Evolutionary conservation across 2,329 filamentous ascomycete genomes (phyloP), one percentile per base, ranked within the genome.

Genomic region (Zymoseptoria passerinii): DNA sequence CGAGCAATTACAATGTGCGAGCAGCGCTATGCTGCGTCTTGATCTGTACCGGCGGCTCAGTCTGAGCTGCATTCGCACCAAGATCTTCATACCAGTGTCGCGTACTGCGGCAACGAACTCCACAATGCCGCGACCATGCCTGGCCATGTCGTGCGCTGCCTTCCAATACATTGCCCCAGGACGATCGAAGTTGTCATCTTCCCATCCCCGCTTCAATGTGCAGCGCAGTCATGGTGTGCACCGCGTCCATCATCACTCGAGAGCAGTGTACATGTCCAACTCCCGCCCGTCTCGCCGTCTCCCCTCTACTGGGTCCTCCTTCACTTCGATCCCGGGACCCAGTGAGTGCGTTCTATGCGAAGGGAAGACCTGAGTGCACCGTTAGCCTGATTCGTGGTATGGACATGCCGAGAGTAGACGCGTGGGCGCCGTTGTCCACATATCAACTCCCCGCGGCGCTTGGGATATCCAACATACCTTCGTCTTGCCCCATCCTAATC

Each of bases 401-500:
- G n/a, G 19, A 7, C 50, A 40, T 49, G 27, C 48, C 18, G 53
- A 50, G 50, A 20, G 28, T 20, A 16, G 10, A 44, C 13, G 10
- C 13, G 13, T 5, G 16, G 35, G n/a, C 35, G 6, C 40, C 40
- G 48, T 55, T 48, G 29, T 52, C 48, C 28, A 23, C 40, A 8
- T 56, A 51, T 18, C 13, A 13, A 13, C 13, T 23, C 18, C 20
- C 40, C 23, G 18, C 9, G 23, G 13, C 50, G 27, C 50, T 28
- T 3, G 8, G 10, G 4, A 19, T 44, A 19, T 10, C 16, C 27
- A 28, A 65, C 82, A 52, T 80, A 96, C 94, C 84, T 94, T 95
- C 60, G 94, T 97, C 56, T 87, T 87, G 63, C 88, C 86, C 94
- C 94, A 99, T 61, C 94, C 94, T 67, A 97, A 20, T 50, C 54